Percentiles rank a stretch among this genome's conserved stretches.
phyloP scores from a whole-genome alignment of 768 basidiomycete genomes.

The Leccinum variicolor region DNA sequence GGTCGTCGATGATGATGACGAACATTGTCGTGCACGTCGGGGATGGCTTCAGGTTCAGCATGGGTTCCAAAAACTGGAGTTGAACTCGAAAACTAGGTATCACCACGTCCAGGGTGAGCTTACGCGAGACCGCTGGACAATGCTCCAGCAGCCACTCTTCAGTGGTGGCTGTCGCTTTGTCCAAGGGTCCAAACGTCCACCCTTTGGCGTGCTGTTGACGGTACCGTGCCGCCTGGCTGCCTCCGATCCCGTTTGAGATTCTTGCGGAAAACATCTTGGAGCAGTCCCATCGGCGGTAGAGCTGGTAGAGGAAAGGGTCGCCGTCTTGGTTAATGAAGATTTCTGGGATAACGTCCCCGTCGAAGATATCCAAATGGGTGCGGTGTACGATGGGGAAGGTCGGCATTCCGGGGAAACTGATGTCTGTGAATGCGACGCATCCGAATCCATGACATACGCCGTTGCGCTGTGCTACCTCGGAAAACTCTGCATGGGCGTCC shows the following conservation, averaged over 20 bases:
- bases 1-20: slow-evolving; percentile 57
- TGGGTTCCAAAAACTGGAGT: slow-evolving; percentile 38
- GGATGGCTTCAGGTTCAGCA: slow-evolving; percentile 45
- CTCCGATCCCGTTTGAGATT: slow-evolving; percentile 46
- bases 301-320: slow-evolving; percentile 55
- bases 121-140: slow-evolving; percentile 25
- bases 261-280: slow-evolving; percentile 42
- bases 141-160: slow-evolving; percentile 36
- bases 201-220: slow-evolving; percentile 38
- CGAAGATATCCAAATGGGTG: slow-evolving; percentile 54
- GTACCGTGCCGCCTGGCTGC: slow-evolving; percentile 45
- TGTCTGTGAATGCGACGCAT: slow-evolving; percentile 56
- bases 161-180: slow-evolving; percentile 36
- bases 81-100: slow-evolving; percentile 57
- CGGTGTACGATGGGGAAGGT: slow-evolving; percentile 58
- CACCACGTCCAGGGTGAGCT: slow-evolving; percentile 52
- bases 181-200: slow-evolving; percentile 50
- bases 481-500: slow-evolving; percentile 38
- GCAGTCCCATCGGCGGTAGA: slow-evolving; percentile 56
- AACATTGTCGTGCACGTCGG: slow-evolving; percentile 47
- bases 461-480: slow-evolving; percentile 26
- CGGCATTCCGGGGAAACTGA: slow-evolving; percentile 56
- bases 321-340: slow-evolving; percentile 58
- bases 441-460: slow-evolving; percentile 46
- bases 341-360: slow-evolving; percentile 47